A percentile compares a stretch with the other conserved stretches of the same genome.
These are phyloP conservation scores for Nothophoma quercina DNA, from an alignment of 2,329 filamentous ascomycete species.

Conservation along the genomic window DNA sequence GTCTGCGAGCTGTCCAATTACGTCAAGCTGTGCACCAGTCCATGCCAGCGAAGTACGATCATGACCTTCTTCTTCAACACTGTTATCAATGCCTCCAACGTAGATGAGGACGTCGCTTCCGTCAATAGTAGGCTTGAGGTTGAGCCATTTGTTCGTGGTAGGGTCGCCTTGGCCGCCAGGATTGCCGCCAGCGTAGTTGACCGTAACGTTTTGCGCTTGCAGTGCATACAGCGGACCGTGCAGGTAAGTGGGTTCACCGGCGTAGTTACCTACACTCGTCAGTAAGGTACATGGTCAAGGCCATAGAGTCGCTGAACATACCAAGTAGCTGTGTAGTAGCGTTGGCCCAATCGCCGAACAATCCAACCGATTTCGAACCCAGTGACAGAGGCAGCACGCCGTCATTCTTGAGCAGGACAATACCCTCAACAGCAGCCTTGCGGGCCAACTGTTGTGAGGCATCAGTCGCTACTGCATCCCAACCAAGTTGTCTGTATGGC, in stretches of 20 bases:
- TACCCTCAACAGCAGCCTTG: slow-evolving; percentile 59
- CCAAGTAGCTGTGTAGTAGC: slow-evolving; percentile 63
- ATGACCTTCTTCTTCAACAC: slow-evolving; percentile 60
- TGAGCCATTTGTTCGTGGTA: slow-evolving; percentile 34
- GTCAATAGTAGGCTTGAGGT: slow-evolving; percentile 28
- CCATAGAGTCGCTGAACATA: slow-evolving; percentile 55
- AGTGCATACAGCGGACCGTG: slow-evolving; percentile 63
- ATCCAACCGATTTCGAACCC: slow-evolving; percentile 55
- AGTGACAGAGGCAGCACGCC: slow-evolving; percentile 56
- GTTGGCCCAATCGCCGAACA: slow-evolving; percentile 68
- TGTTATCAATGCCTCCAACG: slow-evolving; percentile 64
- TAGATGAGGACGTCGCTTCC: slow-evolving; percentile 62
- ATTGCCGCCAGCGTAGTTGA: slow-evolving; percentile 38
- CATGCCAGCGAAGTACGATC: slow-evolving; percentile 63
- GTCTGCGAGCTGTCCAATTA: slow-evolving; percentile 59
- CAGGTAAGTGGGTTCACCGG: slow-evolving; percentile 63
- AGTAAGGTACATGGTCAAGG: not conserved
- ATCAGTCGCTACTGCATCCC: slow-evolving; percentile 58
- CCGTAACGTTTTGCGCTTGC: slow-evolving; percentile 52
- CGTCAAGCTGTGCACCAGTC: slow-evolving; percentile 60
- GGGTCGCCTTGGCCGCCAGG: slow-evolving; percentile 39
- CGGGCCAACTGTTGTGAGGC: slow-evolving; percentile 64
- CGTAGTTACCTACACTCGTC: slow-evolving; percentile 60
- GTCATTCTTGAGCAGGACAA: slow-evolving; percentile 61
- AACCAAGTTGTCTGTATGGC: slow-evolving; percentile 34